Conservation (phyloP, 306 rosid genomes). For the Medicago arabica region DNA sequence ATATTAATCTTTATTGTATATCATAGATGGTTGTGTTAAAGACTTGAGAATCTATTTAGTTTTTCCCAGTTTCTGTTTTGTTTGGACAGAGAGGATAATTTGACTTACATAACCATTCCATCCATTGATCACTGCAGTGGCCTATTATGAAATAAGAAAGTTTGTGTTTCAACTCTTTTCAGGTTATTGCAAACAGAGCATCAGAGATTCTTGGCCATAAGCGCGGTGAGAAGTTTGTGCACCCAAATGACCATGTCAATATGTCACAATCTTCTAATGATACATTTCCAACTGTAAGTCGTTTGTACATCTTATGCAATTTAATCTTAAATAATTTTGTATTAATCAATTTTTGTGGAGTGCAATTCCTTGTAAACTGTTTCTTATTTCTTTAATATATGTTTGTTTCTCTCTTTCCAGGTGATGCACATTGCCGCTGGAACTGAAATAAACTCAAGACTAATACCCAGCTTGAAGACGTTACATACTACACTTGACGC, state of each 20-base stretch:
- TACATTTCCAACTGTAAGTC: slow-evolving; percentile 92
- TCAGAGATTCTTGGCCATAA: slow-evolving; percentile 94
- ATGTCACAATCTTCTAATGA: slow-evolving; percentile 98
- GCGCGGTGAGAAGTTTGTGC: slow-evolving; percentile 91
- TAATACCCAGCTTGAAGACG: slow-evolving; percentile 80
- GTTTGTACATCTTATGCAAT: slow-evolving; percentile 27
- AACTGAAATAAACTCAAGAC: slow-evolving; percentile 77
- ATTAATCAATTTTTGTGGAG: not conserved
- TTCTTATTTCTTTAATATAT: slow-evolving; percentile 10
- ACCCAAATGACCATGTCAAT: slow-evolving; percentile 98
- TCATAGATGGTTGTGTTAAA: not conserved
- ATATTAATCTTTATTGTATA: not conserved
- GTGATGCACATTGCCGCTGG: slow-evolving; percentile 99
- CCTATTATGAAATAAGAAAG: not conserved
- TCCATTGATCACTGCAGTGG: slow-evolving; percentile 35
- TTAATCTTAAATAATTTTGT: slow-evolving; percentile 9
- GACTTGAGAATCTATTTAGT: slow-evolving; percentile 18
- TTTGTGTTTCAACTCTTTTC: slow-evolving; percentile 35
- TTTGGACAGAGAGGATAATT: not conserved
- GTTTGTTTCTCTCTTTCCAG: slow-evolving; percentile 49
- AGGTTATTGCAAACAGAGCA: slow-evolving; percentile 98
- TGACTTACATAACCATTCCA: not conserved
- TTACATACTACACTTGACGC: slow-evolving; percentile 71
- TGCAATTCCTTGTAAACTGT: slow-evolving; percentile 11
- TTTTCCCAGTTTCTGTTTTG: slow-evolving; percentile 6